Conservation (phyloP, 805 yeast genomes). For the Starmera caribaea region DNA sequence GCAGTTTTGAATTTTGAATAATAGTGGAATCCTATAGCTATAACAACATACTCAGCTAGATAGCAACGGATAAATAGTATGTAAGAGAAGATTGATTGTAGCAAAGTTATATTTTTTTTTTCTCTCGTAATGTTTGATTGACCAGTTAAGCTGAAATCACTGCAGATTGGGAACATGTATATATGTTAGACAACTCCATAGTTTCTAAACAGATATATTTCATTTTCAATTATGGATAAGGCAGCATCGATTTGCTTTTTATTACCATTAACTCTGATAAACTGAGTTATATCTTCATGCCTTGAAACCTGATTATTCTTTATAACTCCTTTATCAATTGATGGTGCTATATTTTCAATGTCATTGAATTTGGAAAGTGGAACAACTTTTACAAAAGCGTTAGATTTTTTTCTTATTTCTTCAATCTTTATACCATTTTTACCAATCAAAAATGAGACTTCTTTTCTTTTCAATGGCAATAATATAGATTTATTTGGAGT, state of each 20-base stretch:
- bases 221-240: conserved; percentile 16
- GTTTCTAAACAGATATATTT: conserved; percentile 12
- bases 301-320: neutral
- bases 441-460: conserved; percentile 35
- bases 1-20: too few relatives aligned
- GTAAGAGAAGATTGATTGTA: too few relatives aligned
- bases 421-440: conserved; percentile 30
- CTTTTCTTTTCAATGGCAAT: conserved; percentile 19
- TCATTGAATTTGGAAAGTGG: conserved; percentile 18
- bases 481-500: conserved; percentile 1
- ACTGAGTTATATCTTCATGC: conserved; percentile 14
- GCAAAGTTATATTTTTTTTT: too few relatives aligned
- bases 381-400: conserved; percentile 30
- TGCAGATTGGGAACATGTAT: too few relatives aligned
- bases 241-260: conserved; percentile 18
- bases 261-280: conserved; percentile 22
- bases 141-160: too few relatives aligned
- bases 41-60: too few relatives aligned
- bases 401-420: conserved; percentile 22
- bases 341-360: conserved; percentile 5
- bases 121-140: too few relatives aligned
- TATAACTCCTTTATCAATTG: conserved; percentile 5
- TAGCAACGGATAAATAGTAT: too few relatives aligned
- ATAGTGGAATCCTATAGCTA: neutral
- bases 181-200: neutral